Evolutionary conservation across 1,284 basidiomycete species (phyloP), one percentile per base, ranked within the genome.

Genomic region (Athelia sp.): DNA sequence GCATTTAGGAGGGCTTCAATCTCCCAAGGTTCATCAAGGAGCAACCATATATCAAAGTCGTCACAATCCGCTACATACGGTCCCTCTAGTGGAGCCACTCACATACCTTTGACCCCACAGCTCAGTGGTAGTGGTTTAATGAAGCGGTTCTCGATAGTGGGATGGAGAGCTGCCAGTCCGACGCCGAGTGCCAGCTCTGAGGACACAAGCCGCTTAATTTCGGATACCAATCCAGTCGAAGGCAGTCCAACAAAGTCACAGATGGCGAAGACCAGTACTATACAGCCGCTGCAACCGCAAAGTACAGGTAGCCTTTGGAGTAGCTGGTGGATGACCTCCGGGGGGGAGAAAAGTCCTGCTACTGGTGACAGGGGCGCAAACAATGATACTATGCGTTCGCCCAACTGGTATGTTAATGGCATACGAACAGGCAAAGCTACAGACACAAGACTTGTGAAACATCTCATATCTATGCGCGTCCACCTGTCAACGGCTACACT

Each of bases 401-500:
- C 84, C 32, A 74, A 72, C 63, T 81, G 72, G 67, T 88, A 85
- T 61, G 79, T 82, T 32, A 78, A 82, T 48, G 69, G 71, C 14
- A 69, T 90, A 48, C 75, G 74, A 50, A 72, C 63, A 18, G 71
- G 70, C 43, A 84, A 76, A 58, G 59, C 73, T 3, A 66, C 71
- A 11, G 82, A 86, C 55, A 68, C 77, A 44, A 82, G 79, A 56
- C 73, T 93, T 19, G 76, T 81, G 52, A 93, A 90, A 61, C 84
- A 90, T 57, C 71, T 96, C 1, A 87, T 93, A 38, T 84, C 86
- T 1, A 70, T 97, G n/a, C 82, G 93, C 2, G 87, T 94, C 0
- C 87, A 92, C 58, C 71, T 96, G 1, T 90, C 91, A 3, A 94
- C 91, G 0, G 89, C 87, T 0, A 86, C 85, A 51, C 56, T 93